These are phyloP conservation scores for Neurospora sp. DNA, from an alignment of 495 filamentous ascomycete species.

Conservation along the genomic window DNA sequence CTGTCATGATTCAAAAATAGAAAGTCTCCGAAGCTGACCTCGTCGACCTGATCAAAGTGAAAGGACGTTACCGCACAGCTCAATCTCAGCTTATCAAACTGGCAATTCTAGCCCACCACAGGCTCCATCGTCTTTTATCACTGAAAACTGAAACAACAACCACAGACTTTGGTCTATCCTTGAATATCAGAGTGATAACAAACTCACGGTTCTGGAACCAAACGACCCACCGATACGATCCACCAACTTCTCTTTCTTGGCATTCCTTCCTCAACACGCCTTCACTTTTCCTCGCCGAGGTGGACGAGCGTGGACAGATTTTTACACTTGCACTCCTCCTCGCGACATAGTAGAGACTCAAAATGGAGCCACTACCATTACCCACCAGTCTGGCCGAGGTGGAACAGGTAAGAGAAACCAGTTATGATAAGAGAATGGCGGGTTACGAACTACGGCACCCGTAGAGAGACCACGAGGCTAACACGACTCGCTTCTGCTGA, in stretches of 20 bases:
- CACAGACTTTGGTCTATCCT: neutral
- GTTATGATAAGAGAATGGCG: neutral
- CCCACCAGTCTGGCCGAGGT: constrained; percentile 33
- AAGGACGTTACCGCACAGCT: neutral
- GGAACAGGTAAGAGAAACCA: constrained; percentile 24
- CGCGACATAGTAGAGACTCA: neutral
- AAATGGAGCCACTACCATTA: constrained; percentile 21
- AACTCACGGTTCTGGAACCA: neutral
- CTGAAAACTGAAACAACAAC: neutral
- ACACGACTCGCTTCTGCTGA: constrained; percentile 2
- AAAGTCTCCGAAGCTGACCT: neutral
- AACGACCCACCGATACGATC: neutral
- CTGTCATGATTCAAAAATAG: neutral
- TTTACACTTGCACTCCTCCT: neutral
- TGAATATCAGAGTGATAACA: neutral
- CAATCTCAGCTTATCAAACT: neutral
- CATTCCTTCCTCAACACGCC: neutral
- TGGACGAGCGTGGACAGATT: neutral
- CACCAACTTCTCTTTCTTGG: neutral
- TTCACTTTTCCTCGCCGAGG: neutral
- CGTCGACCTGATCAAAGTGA: neutral
- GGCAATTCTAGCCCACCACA: neutral
- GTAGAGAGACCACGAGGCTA: constrained; percentile 1
- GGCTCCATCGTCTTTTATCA: neutral
- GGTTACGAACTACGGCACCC: neutral